Conservation (phyloP, 1,284 basidiomycete genomes). For the Phellopilus nigrolimitatus region DNA sequence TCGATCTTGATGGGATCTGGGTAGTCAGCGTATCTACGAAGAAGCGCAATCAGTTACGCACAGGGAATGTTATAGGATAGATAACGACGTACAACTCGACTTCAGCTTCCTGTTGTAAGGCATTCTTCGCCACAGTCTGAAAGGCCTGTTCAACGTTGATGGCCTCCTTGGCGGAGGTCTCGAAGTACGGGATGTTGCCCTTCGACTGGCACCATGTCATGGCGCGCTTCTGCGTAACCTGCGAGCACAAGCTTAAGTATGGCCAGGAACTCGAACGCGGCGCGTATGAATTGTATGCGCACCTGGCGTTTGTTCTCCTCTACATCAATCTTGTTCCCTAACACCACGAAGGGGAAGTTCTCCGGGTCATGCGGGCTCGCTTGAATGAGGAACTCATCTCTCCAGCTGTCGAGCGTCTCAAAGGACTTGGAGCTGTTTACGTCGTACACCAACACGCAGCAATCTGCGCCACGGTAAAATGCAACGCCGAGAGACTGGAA, state of each 20-base stretch:
- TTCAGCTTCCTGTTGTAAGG: slow-evolving; percentile 94
- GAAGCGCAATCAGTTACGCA: slow-evolving; percentile 11
- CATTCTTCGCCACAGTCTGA: slow-evolving; percentile 99
- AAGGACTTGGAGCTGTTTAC: slow-evolving; percentile 99
- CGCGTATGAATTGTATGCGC: slow-evolving; percentile 24
- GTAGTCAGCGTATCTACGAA: slow-evolving; percentile 89
- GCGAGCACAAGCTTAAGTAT: slow-evolving; percentile 7
- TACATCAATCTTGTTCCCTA: slow-evolving; percentile 99
- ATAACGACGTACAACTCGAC: slow-evolving; percentile 76
- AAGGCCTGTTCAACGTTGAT: slow-evolving; percentile 99
- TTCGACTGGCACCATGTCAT: slow-evolving; percentile 99
- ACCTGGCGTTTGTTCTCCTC: slow-evolving; percentile 99
- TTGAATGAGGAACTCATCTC: slow-evolving; percentile 97
- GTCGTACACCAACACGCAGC: slow-evolving; percentile 98
- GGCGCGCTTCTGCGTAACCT: slow-evolving; percentile 99
- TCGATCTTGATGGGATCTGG: slow-evolving; percentile 99
- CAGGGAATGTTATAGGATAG: slow-evolving; percentile 8
- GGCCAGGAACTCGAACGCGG: not conserved
- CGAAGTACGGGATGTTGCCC: slow-evolving; percentile 99
- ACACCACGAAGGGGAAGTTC: slow-evolving; percentile 97
- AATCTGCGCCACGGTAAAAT: slow-evolving; percentile 99
- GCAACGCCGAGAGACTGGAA: slow-evolving; percentile 99
- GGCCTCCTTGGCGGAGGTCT: slow-evolving; percentile 99
- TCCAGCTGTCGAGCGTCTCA: slow-evolving; percentile 96
- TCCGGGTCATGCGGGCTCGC: slow-evolving; percentile 98